Percentiles rank a stretch among this genome's conserved stretches.
phyloP scores from a whole-genome alignment of 106 monocot genomes.

The Ottelia alismoides region DNA sequence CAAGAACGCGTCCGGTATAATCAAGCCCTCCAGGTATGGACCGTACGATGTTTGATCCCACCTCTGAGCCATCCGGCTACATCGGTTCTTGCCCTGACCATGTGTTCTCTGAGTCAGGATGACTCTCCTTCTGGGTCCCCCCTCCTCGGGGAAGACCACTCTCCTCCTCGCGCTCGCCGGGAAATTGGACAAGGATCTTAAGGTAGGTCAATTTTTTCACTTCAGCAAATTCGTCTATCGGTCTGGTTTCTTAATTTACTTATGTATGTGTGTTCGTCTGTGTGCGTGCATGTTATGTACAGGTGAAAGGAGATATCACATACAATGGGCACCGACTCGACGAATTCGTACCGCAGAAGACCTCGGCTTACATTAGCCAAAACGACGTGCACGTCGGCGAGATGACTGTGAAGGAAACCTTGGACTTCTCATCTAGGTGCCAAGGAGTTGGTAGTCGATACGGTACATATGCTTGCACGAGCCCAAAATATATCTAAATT shows the following conservation, averaged over 20 bases:
- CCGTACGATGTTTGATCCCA: neutral
- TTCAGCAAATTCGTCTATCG: neutral
- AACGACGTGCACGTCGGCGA: constrained; percentile 74
- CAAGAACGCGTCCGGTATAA: constrained; percentile 39
- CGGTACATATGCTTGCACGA: constrained; percentile 17
- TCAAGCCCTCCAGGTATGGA: constrained; percentile 46
- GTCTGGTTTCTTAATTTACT: neutral
- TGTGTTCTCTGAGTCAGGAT: constrained; percentile 30
- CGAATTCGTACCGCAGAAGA: constrained; percentile 89
- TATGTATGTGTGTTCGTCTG: neutral
- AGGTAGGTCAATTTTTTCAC: constrained; percentile 27
- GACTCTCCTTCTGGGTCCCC: constrained; percentile 80
- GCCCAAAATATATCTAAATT: neutral
- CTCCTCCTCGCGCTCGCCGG: constrained; percentile 72
- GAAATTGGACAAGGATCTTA: constrained; percentile 50
- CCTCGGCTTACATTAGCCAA: constrained; percentile 87
- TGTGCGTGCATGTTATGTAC: neutral
- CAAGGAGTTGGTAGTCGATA: constrained; percentile 77
- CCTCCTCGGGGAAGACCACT: constrained; percentile 80
- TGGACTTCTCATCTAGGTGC: constrained; percentile 76
- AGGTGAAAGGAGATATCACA: constrained; percentile 45
- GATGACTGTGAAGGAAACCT: constrained; percentile 90
- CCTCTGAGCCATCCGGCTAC: neutral
- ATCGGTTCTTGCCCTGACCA: neutral
- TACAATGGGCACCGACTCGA: constrained; percentile 59